phyloP scores from a whole-genome alignment of 345 rosid genomes.

The Salix suchowensis region DNA sequence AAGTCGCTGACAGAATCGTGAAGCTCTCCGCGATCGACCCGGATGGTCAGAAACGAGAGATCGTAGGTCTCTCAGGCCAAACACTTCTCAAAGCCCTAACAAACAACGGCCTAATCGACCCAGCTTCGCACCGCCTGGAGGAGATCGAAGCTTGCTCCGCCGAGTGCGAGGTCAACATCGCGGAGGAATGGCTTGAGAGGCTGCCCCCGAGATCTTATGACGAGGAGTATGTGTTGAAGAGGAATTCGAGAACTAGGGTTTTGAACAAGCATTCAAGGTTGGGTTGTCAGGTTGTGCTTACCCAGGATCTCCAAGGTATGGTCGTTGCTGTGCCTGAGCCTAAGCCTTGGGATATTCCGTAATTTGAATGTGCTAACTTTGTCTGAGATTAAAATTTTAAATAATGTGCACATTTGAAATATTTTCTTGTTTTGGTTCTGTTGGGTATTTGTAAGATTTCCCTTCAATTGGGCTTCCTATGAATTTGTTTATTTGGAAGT shows the following conservation, averaged over 20 bases:
- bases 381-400: neutral
- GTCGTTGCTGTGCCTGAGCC: constrained; percentile 96
- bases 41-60: constrained; percentile 66
- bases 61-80: constrained; percentile 80
- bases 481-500: neutral
- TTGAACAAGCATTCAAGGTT: constrained; percentile 85
- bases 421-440: neutral
- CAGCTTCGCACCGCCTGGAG: constrained; percentile 83
- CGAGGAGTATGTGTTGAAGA: constrained; percentile 85
- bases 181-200: constrained; percentile 86
- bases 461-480: constrained; percentile 6
- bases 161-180: constrained; percentile 97
- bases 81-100: constrained; percentile 76
- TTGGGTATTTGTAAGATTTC: constrained; percentile 1
- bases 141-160: constrained; percentile 98
- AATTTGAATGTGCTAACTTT: constrained; percentile 17
- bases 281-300: constrained; percentile 86
- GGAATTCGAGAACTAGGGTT: constrained; percentile 77
- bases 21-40: constrained; percentile 79
- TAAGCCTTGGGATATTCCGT: constrained; percentile 95
- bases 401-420: constrained; percentile 8
- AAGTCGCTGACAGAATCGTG: constrained; percentile 86
- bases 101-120: constrained; percentile 76
- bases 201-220: constrained; percentile 84
- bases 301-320: constrained; percentile 85